These are phyloP conservation scores for Colletotrichum scovillei DNA, from an alignment of 2,329 filamentous ascomycete species.

Conservation along the genomic window DNA sequence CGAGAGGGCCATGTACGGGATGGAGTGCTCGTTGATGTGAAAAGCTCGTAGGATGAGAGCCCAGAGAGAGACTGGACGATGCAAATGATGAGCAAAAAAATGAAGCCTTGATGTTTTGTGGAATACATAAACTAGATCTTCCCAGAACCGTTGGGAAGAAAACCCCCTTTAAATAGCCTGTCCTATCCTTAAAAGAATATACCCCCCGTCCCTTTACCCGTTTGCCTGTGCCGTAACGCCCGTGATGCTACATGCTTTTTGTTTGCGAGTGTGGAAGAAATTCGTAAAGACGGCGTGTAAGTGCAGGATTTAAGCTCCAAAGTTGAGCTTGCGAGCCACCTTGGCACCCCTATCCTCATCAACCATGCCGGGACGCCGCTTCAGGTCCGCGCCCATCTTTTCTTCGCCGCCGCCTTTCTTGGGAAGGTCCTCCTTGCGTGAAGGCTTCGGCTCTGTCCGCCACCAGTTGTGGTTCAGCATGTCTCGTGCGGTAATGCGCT, in stretches of 20 bases:
- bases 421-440: slow-evolving; percentile 83
- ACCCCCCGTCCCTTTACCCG: slow-evolving; percentile 12
- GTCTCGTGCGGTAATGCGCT: slow-evolving; percentile 80
- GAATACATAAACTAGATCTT: slow-evolving; percentile 5
- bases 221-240: slow-evolving; percentile 26
- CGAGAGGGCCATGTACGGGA: slow-evolving; percentile 96
- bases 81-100: not conserved
- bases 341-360: slow-evolving; percentile 77
- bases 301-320: slow-evolving; percentile 59
- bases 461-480: slow-evolving; percentile 90
- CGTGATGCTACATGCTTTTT: slow-evolving; percentile 17
- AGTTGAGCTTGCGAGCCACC: slow-evolving; percentile 86
- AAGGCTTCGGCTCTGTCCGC: slow-evolving; percentile 84
- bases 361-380: slow-evolving; percentile 77
- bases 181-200: slow-evolving; percentile 6
- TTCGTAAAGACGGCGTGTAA: not conserved
- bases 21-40: slow-evolving; percentile 88
- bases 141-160: not conserved
- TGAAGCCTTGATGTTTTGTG: not conserved
- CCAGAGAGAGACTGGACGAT: not conserved
- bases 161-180: not conserved
- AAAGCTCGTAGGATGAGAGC: not conserved
- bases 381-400: slow-evolving; percentile 85
- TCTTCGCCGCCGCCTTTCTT: slow-evolving; percentile 78
- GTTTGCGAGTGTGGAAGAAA: not conserved